Evolutionary conservation across 345 rosid genomes (phyloP).

Genomic region (Bruguiera gymnorhiza): DNA sequence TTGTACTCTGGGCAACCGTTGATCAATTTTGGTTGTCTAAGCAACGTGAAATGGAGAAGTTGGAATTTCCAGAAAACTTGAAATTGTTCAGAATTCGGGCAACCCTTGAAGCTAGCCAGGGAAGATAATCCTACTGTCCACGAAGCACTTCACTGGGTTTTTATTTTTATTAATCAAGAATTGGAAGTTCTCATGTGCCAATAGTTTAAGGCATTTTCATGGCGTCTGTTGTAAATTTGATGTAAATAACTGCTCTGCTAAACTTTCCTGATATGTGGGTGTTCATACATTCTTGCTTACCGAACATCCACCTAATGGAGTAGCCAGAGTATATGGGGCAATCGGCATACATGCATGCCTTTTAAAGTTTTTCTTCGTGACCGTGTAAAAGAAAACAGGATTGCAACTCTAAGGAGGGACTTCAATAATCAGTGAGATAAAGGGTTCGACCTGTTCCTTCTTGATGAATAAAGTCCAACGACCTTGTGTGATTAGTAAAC

Average conservation of each 20-base stretch:
- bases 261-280: neutral
- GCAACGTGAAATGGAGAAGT: constrained; percentile 49
- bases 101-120: no score
- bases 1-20: constrained; percentile 47
- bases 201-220: neutral
- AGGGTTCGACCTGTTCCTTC: no score
- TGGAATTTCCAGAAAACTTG: constrained; percentile 56
- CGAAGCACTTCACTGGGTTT: constrained; percentile 7
- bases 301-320: no score
- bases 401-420: no score
- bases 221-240: constrained; percentile 1
- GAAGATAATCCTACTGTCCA: neutral
- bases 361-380: no score
- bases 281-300: neutral
- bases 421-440: no score
- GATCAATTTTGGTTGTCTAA: constrained; percentile 64
- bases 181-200: neutral
- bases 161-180: neutral
- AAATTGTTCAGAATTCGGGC: constrained; percentile 11
- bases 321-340: no score
- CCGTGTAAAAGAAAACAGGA: no score
- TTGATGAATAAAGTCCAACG: no score
- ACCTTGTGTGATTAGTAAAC: no score
- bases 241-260: constrained; percentile 14
- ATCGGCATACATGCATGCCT: no score